Evolutionary conservation across 78 protist genomes (phyloP), one percentile per base, ranked within the genome.

Genomic region (Trichosphaerium sp.): DNA sequence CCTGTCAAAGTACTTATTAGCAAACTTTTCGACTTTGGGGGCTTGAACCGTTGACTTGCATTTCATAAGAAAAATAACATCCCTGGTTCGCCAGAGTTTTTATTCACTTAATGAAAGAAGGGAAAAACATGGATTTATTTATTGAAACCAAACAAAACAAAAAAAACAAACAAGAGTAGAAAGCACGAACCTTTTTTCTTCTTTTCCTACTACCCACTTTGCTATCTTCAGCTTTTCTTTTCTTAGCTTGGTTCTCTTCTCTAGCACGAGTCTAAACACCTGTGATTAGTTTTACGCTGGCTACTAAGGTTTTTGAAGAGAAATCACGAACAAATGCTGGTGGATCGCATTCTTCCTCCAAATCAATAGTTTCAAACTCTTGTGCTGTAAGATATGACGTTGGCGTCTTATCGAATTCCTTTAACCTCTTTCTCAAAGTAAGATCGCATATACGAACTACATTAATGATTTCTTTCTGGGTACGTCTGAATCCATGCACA

Each of bases 401-500:
- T 7, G 83, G 84, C 18, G 82, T 75, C 12, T 43, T 31, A 12
- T 76, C 87, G 32, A 87, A 66, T 66, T 75, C 82, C 7, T 37
- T 51, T 25, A 75, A 38, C 48, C 87, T 69, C 15, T n/a, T 65
- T 0, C 67, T 31, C 18, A 89, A 44, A 11, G 94, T 89, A 26
- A 26, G 18, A 55, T 90, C 88, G 75, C 93, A 87, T 38, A 88
- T 67, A 56, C 87, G 78, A 5, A 92, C 97, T 15, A 84, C 78
- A 42, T 74, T 26, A 18, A 84, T 51, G 18, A 91, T 67, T 10
- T 87, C 92, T 56, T 78, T 51, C 35, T 70, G 69, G 11, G 94
- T 75, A 26, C 95, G 69, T 21, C 61, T 48, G 82, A 91, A 89
- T 31, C 91, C 92, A 70, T 90, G 90, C 62, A 94, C 80, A 4